phyloP scores from a whole-genome alignment of 179 eudicot species.

The Amaranthus tricolor region DNA sequence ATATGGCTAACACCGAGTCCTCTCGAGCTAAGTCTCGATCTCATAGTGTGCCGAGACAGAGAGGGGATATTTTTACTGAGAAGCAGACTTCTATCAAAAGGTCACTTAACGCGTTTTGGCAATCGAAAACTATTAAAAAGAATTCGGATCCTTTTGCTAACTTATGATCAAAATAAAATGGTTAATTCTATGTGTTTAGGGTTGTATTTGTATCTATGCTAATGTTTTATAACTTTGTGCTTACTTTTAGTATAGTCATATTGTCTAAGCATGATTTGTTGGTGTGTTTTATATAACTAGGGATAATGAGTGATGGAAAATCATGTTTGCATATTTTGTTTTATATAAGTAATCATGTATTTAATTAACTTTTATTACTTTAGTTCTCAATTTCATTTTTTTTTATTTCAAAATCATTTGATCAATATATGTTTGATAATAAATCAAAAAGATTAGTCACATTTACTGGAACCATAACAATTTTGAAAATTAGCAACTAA shows the following conservation, averaged over 20 bases:
- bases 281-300: constrained; percentile 11
- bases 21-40: constrained; percentile 70
- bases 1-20: constrained; percentile 74
- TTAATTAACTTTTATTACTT: background rate
- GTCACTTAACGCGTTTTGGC: constrained; percentile 34
- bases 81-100: constrained; percentile 38
- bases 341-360: background rate
- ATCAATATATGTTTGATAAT: no score
- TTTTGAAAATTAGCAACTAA: no score
- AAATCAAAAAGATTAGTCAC: no score
- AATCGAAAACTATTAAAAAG: constrained; percentile 28
- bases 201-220: constrained; percentile 34
- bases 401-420: no score
- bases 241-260: constrained; percentile 9
- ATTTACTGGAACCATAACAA: no score
- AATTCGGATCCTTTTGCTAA: constrained; percentile 26
- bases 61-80: constrained; percentile 36
- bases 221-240: constrained; percentile 5
- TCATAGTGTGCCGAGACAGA: constrained; percentile 72
- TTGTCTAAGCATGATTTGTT: constrained; percentile 26
- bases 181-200: constrained; percentile 18
- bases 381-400: no score
- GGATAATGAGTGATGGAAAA: constrained; percentile 7
- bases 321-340: constrained; percentile 23
- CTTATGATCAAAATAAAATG: constrained; percentile 20